phyloP scores from a whole-genome alignment of 2,329 filamentous ascomycete species.

The Hypoxylon sp. region DNA sequence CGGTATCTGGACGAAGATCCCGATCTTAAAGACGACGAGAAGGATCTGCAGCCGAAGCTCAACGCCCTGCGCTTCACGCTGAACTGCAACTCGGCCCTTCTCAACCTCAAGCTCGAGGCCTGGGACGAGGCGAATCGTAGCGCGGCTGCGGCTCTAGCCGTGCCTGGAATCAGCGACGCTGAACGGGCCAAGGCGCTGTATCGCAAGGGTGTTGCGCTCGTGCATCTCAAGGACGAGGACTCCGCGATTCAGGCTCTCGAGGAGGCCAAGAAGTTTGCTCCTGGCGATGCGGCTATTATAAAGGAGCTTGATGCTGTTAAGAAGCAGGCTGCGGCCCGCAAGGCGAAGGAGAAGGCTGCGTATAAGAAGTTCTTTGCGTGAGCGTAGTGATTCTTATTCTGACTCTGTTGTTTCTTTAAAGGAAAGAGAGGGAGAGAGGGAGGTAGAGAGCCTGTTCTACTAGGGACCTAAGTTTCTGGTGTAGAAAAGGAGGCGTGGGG shows the following conservation, averaged over 20 bases:
- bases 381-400: not conserved
- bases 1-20: constrained; percentile 74
- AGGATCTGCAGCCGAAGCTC: constrained; percentile 75
- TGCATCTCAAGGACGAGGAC: constrained; percentile 87
- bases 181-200: constrained; percentile 93
- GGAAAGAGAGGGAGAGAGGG: not conserved
- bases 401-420: not conserved
- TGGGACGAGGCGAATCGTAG: constrained; percentile 78
- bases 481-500: not conserved
- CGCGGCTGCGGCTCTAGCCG: constrained; percentile 80
- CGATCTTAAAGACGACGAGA: constrained; percentile 74
- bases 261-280: constrained; percentile 80
- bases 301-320: constrained; percentile 84
- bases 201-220: constrained; percentile 81
- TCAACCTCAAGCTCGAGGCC: constrained; percentile 82
- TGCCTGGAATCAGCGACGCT: constrained; percentile 73
- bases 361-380: constrained; percentile 88
- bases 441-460: too few species aligned
- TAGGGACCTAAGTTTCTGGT: not conserved
- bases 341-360: constrained; percentile 90
- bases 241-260: constrained; percentile 80
- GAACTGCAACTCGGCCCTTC: constrained; percentile 88
- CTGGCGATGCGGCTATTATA: constrained; percentile 79
- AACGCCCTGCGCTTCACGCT: constrained; percentile 83
- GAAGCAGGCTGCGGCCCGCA: constrained; percentile 77